A percentile compares a stretch with the other conserved stretches of the same genome.
Conservation (phyloP, 805 yeast species). For the Cyberlindnera maritima region DNA sequence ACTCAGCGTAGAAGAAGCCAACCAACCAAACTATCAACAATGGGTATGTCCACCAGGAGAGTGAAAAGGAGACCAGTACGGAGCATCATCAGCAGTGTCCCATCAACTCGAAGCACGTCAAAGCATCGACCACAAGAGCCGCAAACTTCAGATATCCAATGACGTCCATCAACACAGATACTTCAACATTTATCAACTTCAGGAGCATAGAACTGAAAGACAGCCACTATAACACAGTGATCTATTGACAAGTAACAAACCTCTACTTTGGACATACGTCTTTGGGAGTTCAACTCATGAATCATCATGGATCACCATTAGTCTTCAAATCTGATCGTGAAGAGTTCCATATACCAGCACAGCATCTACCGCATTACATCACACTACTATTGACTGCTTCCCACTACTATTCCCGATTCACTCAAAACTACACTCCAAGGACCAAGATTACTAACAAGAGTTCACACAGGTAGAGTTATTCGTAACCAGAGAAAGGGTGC, state of each 20-base stretch:
- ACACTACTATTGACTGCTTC: background rate
- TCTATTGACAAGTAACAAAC: too few species aligned
- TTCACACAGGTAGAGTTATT: conserved; percentile 89
- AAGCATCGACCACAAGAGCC: background rate
- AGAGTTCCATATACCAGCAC: too few species aligned
- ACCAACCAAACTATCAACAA: conserved; percentile 30
- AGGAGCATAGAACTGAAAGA: background rate
- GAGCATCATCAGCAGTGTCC: background rate
- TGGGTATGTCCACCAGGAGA: conserved; percentile 26
- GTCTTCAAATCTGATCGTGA: background rate
- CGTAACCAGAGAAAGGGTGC: conserved; percentile 99
- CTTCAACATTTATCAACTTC: background rate
- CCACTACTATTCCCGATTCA: background rate
- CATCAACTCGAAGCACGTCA: background rate
- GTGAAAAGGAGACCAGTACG: conserved; percentile 1
- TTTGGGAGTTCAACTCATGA: background rate
- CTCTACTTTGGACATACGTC: too few species aligned
- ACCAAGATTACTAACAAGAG: conserved; percentile 18
- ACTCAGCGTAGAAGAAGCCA: conserved; percentile 9
- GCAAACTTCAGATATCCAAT: background rate
- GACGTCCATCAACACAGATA: background rate
- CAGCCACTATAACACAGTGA: background rate
- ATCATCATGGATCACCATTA: background rate
- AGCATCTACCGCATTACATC: too few species aligned
- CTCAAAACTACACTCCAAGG: background rate